Evolutionary conservation across 331 rosid species (phyloP).

Genomic region (Rosa hybrid): DNA sequence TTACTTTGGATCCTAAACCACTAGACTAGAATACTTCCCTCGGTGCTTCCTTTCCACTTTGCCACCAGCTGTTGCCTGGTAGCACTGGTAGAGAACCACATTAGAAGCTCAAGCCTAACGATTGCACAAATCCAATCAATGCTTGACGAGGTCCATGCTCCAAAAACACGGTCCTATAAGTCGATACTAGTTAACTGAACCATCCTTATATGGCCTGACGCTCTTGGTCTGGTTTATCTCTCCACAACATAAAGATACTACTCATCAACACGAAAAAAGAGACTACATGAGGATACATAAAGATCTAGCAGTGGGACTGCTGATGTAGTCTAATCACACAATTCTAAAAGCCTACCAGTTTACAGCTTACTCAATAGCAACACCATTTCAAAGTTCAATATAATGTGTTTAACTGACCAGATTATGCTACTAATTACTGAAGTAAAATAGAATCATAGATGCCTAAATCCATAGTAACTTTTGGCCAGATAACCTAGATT

Average conservation of each 20-base stretch:
- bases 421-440: neutral
- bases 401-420: too few species aligned
- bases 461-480: neutral
- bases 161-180: neutral
- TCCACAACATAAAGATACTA: neutral
- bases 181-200: neutral
- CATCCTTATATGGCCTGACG: neutral
- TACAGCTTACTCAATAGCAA: neutral
- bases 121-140: neutral
- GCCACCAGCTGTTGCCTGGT: neutral
- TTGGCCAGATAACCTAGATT: slow-evolving; percentile 1
- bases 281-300: neutral
- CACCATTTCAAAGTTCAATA: neutral
- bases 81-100: neutral
- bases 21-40: neutral
- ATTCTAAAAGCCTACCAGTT: neutral
- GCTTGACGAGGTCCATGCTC: neutral
- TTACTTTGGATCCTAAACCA: slow-evolving; percentile 7
- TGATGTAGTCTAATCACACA: neutral
- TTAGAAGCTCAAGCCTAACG: slow-evolving; percentile 3
- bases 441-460: neutral
- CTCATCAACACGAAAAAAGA: neutral
- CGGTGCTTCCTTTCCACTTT: neutral
- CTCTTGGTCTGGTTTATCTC: neutral
- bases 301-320: neutral